Evolutionary conservation across 768 basidiomycete species (phyloP).

Genomic region (Lentinula sp.): DNA sequence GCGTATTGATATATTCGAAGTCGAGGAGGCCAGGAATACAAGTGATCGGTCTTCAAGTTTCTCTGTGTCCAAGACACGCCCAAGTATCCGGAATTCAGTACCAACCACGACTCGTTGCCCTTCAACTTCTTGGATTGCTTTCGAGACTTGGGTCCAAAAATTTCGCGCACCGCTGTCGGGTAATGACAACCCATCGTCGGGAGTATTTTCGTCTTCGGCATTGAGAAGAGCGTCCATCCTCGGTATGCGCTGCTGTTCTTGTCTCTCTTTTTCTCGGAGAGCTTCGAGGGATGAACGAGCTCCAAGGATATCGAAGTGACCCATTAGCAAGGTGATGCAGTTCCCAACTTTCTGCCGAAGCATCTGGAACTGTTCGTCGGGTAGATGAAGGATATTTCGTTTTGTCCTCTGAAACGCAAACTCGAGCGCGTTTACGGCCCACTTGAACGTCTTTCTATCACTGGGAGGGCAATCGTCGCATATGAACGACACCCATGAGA

Average conservation of each 20-base stretch:
- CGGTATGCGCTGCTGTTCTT: conserved; percentile 44
- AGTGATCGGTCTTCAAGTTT: conserved; percentile 91
- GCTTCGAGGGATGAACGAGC: conserved; percentile 87
- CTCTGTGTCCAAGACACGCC: conserved; percentile 91
- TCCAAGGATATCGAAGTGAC: conserved; percentile 97
- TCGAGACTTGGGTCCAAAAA: conserved; percentile 69
- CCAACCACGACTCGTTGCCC: conserved; percentile 51
- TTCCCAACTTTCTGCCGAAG: conserved; percentile 87
- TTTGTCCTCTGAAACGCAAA: conserved; percentile 86
- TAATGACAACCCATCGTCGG: conserved; percentile 22
- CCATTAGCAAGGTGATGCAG: conserved; percentile 95
- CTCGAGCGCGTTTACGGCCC: conserved; percentile 95
- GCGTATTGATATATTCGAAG: conserved; percentile 89
- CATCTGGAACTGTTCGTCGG: conserved; percentile 84
- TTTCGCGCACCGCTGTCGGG: conserved; percentile 61
- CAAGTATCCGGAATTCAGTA: conserved; percentile 69
- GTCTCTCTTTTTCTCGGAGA: conserved; percentile 82
- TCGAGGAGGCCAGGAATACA: conserved; percentile 92
- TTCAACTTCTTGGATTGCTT: conserved; percentile 62
- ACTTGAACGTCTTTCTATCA: conserved; percentile 93
- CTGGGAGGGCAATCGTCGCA: conserved; percentile 97
- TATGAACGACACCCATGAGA: conserved; percentile 98
- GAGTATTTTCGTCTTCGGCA: conserved; percentile 42
- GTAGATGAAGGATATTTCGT: conserved; percentile 85
- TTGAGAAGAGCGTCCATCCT: conserved; percentile 35